Evolutionary conservation across 2,329 filamentous ascomycete species (phyloP).

Genomic region (Dendryphion nanum): DNA sequence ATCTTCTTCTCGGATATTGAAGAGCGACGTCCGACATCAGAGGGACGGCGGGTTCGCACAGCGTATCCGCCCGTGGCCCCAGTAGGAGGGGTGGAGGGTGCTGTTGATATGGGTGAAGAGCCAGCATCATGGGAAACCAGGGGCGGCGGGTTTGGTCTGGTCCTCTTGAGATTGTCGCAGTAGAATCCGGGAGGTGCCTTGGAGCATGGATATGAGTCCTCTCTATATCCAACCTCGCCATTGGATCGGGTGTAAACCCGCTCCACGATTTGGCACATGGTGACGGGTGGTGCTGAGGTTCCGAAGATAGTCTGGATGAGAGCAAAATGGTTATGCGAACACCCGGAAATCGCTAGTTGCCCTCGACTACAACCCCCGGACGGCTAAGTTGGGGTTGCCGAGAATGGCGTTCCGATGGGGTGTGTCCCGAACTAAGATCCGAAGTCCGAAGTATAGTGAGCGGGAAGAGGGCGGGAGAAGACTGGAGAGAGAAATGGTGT

Average conservation of each 20-base stretch:
- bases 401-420: constrained; percentile 9
- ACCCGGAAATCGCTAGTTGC: background rate
- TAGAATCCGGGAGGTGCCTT: constrained; percentile 17
- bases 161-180: constrained; percentile 25
- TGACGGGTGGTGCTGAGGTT: constrained; percentile 4
- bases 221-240: constrained; percentile 22
- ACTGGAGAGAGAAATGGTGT: background rate
- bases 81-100: constrained; percentile 30
- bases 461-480: background rate
- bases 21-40: constrained; percentile 20
- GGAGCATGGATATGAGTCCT: constrained; percentile 25
- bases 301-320: too few relatives aligned
- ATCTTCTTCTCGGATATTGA: constrained; percentile 23
- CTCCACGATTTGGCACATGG: constrained; percentile 35
- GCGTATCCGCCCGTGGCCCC: constrained; percentile 22
- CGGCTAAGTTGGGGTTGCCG: constrained; percentile 12
- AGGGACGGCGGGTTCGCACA: constrained; percentile 23
- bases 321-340: too few relatives aligned
- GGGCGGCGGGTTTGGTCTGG: constrained; percentile 18
- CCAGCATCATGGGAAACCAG: constrained; percentile 20
- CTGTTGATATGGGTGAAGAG: constrained; percentile 26
- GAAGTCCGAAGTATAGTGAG: constrained; percentile 12
- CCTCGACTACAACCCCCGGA: constrained; percentile 11
- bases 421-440: constrained; percentile 19
- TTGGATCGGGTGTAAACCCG: constrained; percentile 25